Evolutionary conservation across 2,329 filamentous ascomycete species (phyloP).

Genomic region (Aspergillus viridinutans): DNA sequence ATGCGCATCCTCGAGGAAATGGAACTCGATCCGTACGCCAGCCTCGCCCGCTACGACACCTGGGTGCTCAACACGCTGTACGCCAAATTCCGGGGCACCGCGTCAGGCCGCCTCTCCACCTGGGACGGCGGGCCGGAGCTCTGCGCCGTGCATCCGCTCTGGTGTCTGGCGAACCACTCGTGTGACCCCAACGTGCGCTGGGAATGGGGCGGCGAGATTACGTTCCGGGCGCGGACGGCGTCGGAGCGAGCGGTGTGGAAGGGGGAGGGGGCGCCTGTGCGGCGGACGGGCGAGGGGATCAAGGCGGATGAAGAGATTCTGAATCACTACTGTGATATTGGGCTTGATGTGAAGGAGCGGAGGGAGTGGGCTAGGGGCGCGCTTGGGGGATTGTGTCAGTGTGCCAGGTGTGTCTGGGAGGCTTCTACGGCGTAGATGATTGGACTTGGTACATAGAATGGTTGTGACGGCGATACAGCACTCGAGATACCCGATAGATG

Average conservation of each 20-base stretch:
- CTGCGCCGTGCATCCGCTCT: conserved; percentile 88
- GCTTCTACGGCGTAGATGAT: conserved; percentile 25
- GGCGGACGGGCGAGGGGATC: conserved; percentile 52
- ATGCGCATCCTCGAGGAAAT: conserved; percentile 61
- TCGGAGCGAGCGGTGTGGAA: conserved; percentile 37
- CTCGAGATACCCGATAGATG: neutral
- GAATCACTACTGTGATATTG: conserved; percentile 91
- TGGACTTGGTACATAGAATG: neutral
- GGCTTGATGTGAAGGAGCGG: conserved; percentile 70
- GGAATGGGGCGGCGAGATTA: conserved; percentile 68
- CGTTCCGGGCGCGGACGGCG: conserved; percentile 30
- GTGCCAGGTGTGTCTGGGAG: conserved; percentile 74
- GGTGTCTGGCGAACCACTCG: conserved; percentile 95
- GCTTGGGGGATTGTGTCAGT: conserved; percentile 85
- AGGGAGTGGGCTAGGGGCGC: conserved; percentile 87
- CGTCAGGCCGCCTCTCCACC: conserved; percentile 74
- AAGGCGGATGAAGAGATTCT: conserved; percentile 77
- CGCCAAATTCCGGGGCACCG: conserved; percentile 88
- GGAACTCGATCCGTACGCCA: conserved; percentile 57
- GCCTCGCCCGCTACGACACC: conserved; percentile 40
- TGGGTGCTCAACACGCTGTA: conserved; percentile 84
- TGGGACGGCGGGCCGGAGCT: conserved; percentile 82
- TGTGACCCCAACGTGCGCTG: conserved; percentile 93
- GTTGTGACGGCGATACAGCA: neutral
- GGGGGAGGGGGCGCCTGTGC: conserved; percentile 13